Evolutionary conservation across 495 filamentous ascomycete species (phyloP), one percentile per base, ranked within the genome.

Genomic region (Lasiosphaeria ovina): DNA sequence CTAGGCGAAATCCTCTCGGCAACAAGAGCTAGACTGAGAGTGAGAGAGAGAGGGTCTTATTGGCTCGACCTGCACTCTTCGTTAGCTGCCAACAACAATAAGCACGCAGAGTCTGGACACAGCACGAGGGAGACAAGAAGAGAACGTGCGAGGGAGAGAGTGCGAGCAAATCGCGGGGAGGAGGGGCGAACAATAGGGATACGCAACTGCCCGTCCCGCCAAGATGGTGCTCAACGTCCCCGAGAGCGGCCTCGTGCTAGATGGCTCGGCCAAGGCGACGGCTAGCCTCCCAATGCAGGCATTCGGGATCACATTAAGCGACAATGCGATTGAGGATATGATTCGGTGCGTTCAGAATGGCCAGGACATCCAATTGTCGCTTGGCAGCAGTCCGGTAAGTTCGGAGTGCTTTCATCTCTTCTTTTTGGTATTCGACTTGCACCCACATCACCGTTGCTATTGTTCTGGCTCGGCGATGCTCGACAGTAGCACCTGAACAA

Each of bases 261-360:
- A 79, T 65, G 72, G 75, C 69, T 72, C 76, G 59, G 65, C 71
- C 51, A 72, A 65, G 47, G 59, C 59, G 52, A 71, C 57, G 63
- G 68, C 62, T 35, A 59, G 62, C 52, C 75, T 78, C 50, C 77
- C 79, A 14, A 57, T 64, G 53, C 77, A 80, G 62, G 78, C 78
- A 6, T 85, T 92, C 76, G 86, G 86, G 61, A 72, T 92, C 59
- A 83, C 82, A 33, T 72, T 92, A 59, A 82, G 78, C 61, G 82
- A 89, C 71, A 81, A 73, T 58, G 79, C 86, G 36, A 82, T 91
- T 60, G 84, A 89, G 66, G 84, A 90, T 35, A 83, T 92, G 72
- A 86, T 91, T 59, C 80, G 83, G 62, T 84, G 79, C 64, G 81
- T 89, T 24, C 81, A 84, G 47, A 77, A 84, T 69, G 83, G 87